phyloP scores from a whole-genome alignment of 2,329 filamentous ascomycete species.

The Calonectria ilicicola region DNA sequence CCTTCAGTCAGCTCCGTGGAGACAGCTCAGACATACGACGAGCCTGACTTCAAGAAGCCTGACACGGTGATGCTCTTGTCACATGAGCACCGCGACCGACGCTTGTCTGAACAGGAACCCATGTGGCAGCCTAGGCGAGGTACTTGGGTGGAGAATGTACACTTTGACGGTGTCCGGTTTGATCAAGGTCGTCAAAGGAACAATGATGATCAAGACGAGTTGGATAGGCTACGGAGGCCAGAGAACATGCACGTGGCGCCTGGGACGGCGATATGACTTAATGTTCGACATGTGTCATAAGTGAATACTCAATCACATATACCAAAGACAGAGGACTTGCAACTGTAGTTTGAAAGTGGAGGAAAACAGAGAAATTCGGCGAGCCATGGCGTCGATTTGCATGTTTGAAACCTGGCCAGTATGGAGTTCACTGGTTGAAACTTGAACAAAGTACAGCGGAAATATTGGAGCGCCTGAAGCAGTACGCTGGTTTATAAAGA shows the following conservation, averaged over 20 bases:
- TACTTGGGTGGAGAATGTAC: slow-evolving; percentile 9
- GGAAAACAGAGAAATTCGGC: neutral
- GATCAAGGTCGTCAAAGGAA: neutral
- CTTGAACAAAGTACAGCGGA: slow-evolving; percentile 11
- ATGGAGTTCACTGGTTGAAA: neutral
- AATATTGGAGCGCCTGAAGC: neutral
- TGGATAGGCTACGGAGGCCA: neutral
- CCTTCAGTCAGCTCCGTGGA: slow-evolving; percentile 39
- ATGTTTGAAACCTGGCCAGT: neutral
- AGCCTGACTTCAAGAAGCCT: slow-evolving; percentile 34
- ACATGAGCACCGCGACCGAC: neutral
- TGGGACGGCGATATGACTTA: slow-evolving; percentile 22
- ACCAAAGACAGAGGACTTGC: neutral
- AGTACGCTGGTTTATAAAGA: neutral
- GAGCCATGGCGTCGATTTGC: slow-evolving; percentile 8
- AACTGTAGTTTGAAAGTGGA: neutral
- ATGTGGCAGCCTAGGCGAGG: neutral
- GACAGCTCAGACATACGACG: slow-evolving; percentile 34
- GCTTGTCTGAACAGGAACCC: neutral
- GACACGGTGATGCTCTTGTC: slow-evolving; percentile 12
- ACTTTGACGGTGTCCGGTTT: slow-evolving; percentile 15
- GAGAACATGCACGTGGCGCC: slow-evolving; percentile 20
- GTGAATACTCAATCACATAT: neutral
- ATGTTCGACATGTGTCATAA: neutral
- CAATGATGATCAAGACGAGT: neutral